Percentiles rank a stretch among this genome's conserved stretches.
phyloP scores from a whole-genome alignment of 208 protist species.

The Naegleria gruberi region DNA sequence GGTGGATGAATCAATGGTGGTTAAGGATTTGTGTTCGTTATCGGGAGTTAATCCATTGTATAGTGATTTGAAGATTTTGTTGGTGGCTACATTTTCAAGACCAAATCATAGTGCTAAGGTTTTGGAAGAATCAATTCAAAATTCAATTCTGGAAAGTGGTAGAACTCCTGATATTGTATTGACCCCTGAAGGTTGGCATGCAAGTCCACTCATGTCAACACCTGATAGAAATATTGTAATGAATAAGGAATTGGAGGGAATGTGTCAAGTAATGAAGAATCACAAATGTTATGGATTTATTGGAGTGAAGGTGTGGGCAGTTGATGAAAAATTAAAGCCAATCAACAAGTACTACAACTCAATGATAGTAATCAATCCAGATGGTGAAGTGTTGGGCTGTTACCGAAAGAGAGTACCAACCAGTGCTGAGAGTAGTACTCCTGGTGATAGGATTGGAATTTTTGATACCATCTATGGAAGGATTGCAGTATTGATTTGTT shows the following conservation, averaged over 20 bases:
- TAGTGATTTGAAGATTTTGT: too few species aligned
- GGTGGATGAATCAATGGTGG: too few species aligned
- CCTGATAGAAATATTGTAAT: too few species aligned
- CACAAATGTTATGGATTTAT: background rate
- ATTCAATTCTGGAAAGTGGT: too few species aligned
- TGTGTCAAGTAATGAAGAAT: background rate
- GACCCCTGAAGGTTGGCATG: background rate
- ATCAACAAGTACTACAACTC: background rate
- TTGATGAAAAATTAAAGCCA: background rate
- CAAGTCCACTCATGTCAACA: background rate
- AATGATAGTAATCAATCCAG: background rate
- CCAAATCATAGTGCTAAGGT: too few species aligned
- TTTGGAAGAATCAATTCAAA: too few species aligned
- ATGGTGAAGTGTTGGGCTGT: background rate
- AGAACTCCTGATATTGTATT: background rate
- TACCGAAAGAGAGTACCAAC: background rate
- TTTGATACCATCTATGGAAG: background rate
- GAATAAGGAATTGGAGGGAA: background rate
- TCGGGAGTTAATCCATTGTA: too few species aligned
- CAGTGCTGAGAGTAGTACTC: background rate
- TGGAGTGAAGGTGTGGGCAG: background rate
- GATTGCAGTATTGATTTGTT: background rate
- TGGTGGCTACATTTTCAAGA: too few species aligned
- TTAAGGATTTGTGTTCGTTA: too few species aligned
- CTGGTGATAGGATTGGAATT: background rate